phyloP scores from a whole-genome alignment of 176 grass and related monocot species.

The Triticum urartu region DNA sequence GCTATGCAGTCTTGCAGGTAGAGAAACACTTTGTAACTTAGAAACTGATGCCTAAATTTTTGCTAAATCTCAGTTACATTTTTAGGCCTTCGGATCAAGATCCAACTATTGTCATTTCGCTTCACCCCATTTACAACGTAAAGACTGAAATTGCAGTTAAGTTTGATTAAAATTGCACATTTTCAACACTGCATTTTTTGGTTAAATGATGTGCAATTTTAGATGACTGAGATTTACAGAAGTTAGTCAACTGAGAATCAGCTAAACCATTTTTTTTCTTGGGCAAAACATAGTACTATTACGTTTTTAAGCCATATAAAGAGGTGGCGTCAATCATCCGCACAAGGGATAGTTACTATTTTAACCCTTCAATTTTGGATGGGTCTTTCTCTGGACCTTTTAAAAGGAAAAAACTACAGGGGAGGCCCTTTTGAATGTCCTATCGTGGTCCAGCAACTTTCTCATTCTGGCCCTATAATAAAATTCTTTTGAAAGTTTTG shows the following conservation, averaged over 20 bases:
- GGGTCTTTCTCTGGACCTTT: neutral
- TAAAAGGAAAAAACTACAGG: neutral
- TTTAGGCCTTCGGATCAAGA: neutral
- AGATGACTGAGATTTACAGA: neutral
- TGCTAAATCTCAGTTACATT: neutral
- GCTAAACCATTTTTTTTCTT: constrained; percentile 1
- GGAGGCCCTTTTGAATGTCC: constrained; percentile 1
- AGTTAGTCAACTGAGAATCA: constrained; percentile 1
- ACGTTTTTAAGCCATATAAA: neutral
- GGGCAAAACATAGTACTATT: constrained; percentile 2
- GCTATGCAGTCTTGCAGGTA: constrained; percentile 12
- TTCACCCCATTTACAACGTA: neutral
- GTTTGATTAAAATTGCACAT: neutral
- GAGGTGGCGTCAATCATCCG: neutral
- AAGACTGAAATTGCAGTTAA: neutral
- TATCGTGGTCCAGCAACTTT: neutral
- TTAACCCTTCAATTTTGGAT: neutral
- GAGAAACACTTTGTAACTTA: neutral
- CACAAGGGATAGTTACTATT: constrained; percentile 6
- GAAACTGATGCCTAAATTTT: neutral
- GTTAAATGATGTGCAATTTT: neutral
- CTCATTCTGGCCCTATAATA: neutral
- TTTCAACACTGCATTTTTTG: neutral
- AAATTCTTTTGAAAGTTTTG: neutral
- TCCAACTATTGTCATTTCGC: neutral